Conservation (phyloP, 2,329 filamentous ascomycete genomes). For the Juglanconis oblonga region DNA sequence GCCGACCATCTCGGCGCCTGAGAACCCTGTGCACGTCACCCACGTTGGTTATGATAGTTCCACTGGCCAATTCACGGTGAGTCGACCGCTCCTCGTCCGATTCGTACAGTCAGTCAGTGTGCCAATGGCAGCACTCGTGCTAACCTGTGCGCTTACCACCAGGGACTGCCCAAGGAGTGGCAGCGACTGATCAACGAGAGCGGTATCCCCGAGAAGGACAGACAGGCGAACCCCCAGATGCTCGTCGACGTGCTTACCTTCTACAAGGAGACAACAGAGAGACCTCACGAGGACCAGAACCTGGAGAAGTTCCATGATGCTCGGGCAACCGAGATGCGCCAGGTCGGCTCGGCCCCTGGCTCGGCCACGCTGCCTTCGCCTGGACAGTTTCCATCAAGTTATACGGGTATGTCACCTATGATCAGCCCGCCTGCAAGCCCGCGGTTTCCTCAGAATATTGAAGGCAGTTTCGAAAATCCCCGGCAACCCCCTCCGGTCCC, state of each 20-base stretch:
- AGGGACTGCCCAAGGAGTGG: constrained; percentile 98
- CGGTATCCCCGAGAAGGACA: constrained; percentile 93
- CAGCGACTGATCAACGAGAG: constrained; percentile 92
- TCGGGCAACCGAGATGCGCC: constrained; percentile 54
- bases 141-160: constrained; percentile 19
- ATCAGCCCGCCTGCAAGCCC: constrained; percentile 80
- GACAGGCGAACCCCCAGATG: constrained; percentile 91
- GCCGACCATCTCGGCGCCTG: constrained; percentile 92
- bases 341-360: constrained; percentile 39
- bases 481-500: constrained; percentile 89
- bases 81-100: constrained; percentile 32
- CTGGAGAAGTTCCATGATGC: constrained; percentile 97
- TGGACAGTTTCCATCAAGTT: constrained; percentile 52
- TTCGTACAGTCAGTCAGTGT: constrained; percentile 14
- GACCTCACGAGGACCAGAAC: constrained; percentile 76
- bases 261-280: constrained; percentile 90
- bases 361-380: constrained; percentile 45
- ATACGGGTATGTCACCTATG: constrained; percentile 58
- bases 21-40: constrained; percentile 96
- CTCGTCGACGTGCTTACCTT: constrained; percentile 95
- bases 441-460: constrained; percentile 79
- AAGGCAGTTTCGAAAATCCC: constrained; percentile 96
- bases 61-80: constrained; percentile 92
- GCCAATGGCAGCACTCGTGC: constrained; percentile 14
- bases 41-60: constrained; percentile 97